Percentiles rank a stretch among this genome's conserved stretches.
Evolutionary conservation across 2,329 filamentous ascomycete species (phyloP).

Genomic region (Pleurostoma richardsiae): DNA sequence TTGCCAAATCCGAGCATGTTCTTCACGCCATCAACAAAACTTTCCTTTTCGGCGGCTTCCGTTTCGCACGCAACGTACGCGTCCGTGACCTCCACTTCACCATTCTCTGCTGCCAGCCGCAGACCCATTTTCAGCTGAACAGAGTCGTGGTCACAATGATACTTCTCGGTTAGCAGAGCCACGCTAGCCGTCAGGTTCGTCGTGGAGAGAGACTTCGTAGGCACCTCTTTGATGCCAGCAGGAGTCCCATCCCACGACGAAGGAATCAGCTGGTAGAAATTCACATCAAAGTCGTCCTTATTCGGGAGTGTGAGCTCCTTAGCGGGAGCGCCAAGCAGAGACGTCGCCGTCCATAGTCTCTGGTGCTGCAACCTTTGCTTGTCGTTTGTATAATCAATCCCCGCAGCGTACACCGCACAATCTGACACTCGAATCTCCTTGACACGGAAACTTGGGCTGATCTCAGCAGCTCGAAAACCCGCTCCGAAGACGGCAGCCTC

Average conservation of each 20-base stretch:
- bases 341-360: slow-evolving; percentile 75
- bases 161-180: slow-evolving; percentile 70
- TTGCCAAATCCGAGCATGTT: slow-evolving; percentile 92
- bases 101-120: slow-evolving; percentile 66
- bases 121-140: slow-evolving; percentile 77
- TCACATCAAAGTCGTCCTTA: slow-evolving; percentile 73
- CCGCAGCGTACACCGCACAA: slow-evolving; percentile 65
- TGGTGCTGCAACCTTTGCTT: slow-evolving; percentile 71
- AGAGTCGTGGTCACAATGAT: slow-evolving; percentile 70
- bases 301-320: slow-evolving; percentile 86
- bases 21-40: slow-evolving; percentile 90
- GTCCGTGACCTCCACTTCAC: slow-evolving; percentile 72
- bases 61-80: slow-evolving; percentile 83
- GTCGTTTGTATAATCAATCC: slow-evolving; percentile 67
- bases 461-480: slow-evolving; percentile 84
- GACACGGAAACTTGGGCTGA: slow-evolving; percentile 94
- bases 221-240: slow-evolving; percentile 45
- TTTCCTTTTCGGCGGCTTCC: slow-evolving; percentile 67
- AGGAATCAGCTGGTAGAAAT: slow-evolving; percentile 70
- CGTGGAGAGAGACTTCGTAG: slow-evolving; percentile 64
- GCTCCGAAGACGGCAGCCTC: slow-evolving; percentile 95
- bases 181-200: slow-evolving; percentile 83
- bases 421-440: slow-evolving; percentile 93
- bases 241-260: slow-evolving; percentile 30
- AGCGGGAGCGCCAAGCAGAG: slow-evolving; percentile 65